Conservation (phyloP, 148 eudicot species). For the Spergularia bocconei region DNA sequence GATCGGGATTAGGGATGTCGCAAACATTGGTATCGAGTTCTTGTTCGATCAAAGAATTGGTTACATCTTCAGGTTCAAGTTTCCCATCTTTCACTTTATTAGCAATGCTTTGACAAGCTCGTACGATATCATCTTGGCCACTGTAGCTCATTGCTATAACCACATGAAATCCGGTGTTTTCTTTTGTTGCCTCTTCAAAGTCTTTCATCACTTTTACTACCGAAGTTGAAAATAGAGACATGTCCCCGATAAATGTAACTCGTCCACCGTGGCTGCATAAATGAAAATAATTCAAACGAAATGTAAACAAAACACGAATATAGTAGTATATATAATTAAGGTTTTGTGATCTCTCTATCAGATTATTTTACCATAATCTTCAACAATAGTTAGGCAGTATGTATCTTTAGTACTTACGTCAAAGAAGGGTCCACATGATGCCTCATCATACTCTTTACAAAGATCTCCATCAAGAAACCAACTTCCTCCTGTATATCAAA, state of each 20-base stretch:
- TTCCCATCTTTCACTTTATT: conserved; percentile 36
- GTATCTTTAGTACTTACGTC: conserved; percentile 8
- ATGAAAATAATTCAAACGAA: too few relatives aligned
- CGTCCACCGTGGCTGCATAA: conserved; percentile 18
- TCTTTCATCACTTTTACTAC: conserved; percentile 16
- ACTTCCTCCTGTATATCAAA: conserved; percentile 9
- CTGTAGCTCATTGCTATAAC: conserved; percentile 25
- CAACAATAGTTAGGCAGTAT: too few relatives aligned
- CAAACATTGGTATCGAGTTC: conserved; percentile 35
- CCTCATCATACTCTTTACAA: conserved; percentile 17
- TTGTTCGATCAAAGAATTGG: conserved; percentile 29
- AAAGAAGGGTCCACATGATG: not conserved
- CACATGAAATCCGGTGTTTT: conserved; percentile 10
- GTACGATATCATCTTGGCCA: conserved; percentile 37
- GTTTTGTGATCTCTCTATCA: too few relatives aligned
- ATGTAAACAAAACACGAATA: too few relatives aligned
- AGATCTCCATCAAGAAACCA: conserved; percentile 18
- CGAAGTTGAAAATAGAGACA: conserved; percentile 19
- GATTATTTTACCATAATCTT: too few relatives aligned
- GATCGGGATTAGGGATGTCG: conserved; percentile 33
- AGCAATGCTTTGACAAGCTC: conserved; percentile 37
- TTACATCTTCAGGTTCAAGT: conserved; percentile 27
- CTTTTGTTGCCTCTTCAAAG: conserved; percentile 30
- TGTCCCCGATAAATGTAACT: conserved; percentile 36
- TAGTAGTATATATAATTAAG: too few relatives aligned